A percentile compares a stretch with the other conserved stretches of the same genome.
These are phyloP conservation scores for Noccaea caerulescens DNA, from an alignment of 345 rosid genomes.

Conservation along the genomic window DNA sequence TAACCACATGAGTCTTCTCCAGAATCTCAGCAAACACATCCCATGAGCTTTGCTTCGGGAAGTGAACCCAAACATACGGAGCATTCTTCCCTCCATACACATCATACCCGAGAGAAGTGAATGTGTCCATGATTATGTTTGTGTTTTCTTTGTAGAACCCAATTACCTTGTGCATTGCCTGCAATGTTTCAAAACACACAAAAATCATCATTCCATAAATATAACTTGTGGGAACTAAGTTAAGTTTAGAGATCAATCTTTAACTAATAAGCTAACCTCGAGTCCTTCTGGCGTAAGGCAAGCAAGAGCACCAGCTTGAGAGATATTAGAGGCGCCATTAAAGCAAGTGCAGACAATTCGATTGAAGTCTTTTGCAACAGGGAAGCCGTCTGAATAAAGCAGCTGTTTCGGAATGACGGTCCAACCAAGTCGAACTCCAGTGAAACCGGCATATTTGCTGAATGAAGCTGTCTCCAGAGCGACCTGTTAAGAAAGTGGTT, in stretches of 20 bases:
- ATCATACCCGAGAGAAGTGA: constrained; percentile 78
- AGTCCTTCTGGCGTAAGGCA: constrained; percentile 90
- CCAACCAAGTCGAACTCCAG: constrained; percentile 98
- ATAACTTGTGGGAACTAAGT: neutral
- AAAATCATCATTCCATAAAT: neutral
- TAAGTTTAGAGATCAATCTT: constrained; percentile 8
- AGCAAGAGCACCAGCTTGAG: constrained; percentile 95
- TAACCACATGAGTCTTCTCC: constrained; percentile 92
- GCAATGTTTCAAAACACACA: constrained; percentile 15
- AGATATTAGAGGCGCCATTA: constrained; percentile 87
- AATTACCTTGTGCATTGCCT: constrained; percentile 87
- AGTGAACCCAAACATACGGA: constrained; percentile 94
- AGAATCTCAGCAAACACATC: constrained; percentile 91
- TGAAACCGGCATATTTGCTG: constrained; percentile 95
- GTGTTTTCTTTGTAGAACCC: constrained; percentile 95
- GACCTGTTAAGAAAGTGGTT: constrained; percentile 52
- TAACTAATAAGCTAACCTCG: constrained; percentile 50
- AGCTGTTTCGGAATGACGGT: constrained; percentile 89
- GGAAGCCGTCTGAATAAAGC: constrained; percentile 81
- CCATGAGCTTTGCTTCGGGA: constrained; percentile 98
- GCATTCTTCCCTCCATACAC: constrained; percentile 90
- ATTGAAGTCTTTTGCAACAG: constrained; percentile 90
- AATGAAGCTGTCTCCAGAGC: constrained; percentile 92
- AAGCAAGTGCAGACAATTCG: constrained; percentile 85
- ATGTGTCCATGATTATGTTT: constrained; percentile 74